Evolutionary conservation across 192 early-diverging fungal genomes (phyloP).

Genomic region (Coemansia sp.): DNA sequence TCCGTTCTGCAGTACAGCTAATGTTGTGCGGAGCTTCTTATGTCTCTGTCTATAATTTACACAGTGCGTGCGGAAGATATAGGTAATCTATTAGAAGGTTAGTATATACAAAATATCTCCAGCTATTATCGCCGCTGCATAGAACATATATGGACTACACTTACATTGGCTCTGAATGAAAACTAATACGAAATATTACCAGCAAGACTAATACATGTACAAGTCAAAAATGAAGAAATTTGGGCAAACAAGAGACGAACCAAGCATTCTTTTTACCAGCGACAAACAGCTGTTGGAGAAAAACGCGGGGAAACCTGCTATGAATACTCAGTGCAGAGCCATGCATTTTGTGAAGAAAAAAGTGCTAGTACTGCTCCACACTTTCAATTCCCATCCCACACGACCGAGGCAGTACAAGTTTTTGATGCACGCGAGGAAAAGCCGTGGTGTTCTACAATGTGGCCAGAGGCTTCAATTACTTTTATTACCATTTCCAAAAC

Average conservation of each 20-base stretch:
- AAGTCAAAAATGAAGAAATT: not conserved
- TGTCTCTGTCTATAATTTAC: not conserved
- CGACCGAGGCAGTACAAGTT: not conserved
- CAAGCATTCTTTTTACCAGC: not conserved
- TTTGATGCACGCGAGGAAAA: too few relatives aligned
- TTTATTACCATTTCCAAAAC: too few relatives aligned
- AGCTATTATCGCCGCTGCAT: too few relatives aligned
- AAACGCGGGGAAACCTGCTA: not conserved
- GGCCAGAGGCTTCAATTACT: too few relatives aligned
- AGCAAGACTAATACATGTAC: not conserved
- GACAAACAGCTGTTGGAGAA: not conserved
- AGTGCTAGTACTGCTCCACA: not conserved
- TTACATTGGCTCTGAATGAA: not conserved
- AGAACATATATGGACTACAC: too few relatives aligned
- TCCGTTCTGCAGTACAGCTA: not conserved
- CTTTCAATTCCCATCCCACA: constrained; percentile 1
- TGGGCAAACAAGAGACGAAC: not conserved
- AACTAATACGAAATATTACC: not conserved
- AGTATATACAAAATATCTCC: not conserved
- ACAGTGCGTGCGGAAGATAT: not conserved
- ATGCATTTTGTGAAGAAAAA: not conserved
- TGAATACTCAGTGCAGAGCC: not conserved
- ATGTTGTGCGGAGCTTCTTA: not conserved
- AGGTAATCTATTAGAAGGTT: not conserved
- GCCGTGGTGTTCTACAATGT: too few relatives aligned